Percentiles rank a stretch among this genome's conserved stretches.
phyloP scores from a whole-genome alignment of 305 asterid genomes.

The Fraxinus dipetala region DNA sequence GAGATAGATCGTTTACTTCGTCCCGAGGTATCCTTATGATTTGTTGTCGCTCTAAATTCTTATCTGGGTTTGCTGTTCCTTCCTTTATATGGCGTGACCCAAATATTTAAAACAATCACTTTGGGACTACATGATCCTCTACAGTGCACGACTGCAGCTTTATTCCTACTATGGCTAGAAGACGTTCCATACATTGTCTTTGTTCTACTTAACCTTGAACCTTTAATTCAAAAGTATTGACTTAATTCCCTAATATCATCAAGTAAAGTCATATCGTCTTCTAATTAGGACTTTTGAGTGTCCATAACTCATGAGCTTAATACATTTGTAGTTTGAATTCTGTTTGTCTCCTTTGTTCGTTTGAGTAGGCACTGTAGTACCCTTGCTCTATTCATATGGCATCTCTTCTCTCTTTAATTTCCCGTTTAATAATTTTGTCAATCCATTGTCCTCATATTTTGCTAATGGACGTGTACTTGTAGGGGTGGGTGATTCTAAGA shows the following conservation, averaged over 20 bases:
- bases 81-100: constrained; percentile 3
- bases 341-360: background rate
- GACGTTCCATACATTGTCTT: background rate
- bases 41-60: background rate
- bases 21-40: constrained; percentile 69
- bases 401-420: background rate
- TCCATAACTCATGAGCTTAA: background rate
- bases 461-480: constrained; percentile 26
- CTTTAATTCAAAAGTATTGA: background rate
- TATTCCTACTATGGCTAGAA: background rate
- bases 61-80: constrained; percentile 28
- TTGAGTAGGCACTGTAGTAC: background rate
- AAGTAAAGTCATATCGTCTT: background rate
- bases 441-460: background rate
- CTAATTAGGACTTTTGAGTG: background rate
- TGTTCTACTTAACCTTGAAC: background rate
- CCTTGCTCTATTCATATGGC: background rate
- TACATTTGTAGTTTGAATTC: background rate
- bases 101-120: background rate
- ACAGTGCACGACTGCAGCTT: background rate
- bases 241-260: background rate
- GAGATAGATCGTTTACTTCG: constrained; percentile 98
- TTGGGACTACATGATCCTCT: background rate
- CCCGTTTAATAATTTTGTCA: background rate
- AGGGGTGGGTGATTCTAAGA: constrained; percentile 93